Conservation (phyloP, 176 grass and related monocot genomes). For the Chloris gayana region DNA sequence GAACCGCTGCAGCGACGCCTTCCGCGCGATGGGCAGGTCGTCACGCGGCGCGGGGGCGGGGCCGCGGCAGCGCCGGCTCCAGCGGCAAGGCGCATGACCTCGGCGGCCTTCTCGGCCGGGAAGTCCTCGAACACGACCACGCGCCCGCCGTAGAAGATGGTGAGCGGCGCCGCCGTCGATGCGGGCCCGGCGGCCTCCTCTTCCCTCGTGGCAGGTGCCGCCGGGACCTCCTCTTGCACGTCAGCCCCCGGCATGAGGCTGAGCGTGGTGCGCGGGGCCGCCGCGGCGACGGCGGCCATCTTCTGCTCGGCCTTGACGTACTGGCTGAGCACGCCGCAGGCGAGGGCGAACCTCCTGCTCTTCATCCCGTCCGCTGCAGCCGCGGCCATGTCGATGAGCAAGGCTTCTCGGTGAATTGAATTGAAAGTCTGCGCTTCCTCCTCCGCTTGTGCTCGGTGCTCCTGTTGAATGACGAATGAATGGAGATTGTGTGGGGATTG, state of each 20-base stretch:
- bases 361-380: slow-evolving; percentile 34
- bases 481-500: slow-evolving; percentile 15
- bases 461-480: neutral
- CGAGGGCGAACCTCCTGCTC: slow-evolving; percentile 75
- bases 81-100: slow-evolving; percentile 53
- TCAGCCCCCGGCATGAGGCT: slow-evolving; percentile 74
- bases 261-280: slow-evolving; percentile 44
- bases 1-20: slow-evolving; percentile 85
- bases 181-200: slow-evolving; percentile 22
- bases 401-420: neutral
- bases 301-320: slow-evolving; percentile 81
- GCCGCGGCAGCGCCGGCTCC: neutral
- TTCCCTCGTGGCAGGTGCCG: too few species aligned
- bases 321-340: slow-evolving; percentile 84
- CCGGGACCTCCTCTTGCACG: slow-evolving; percentile 12
- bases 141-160: slow-evolving; percentile 80
- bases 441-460: neutral
- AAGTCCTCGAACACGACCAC: slow-evolving; percentile 75
- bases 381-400: slow-evolving; percentile 7
- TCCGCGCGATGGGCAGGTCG: slow-evolving; percentile 82
- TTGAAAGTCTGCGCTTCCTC: neutral
- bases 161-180: slow-evolving; percentile 44
- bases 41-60: slow-evolving; percentile 12
- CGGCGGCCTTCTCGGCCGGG: slow-evolving; percentile 66
- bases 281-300: slow-evolving; percentile 28